phyloP scores from a whole-genome alignment of 2,329 filamentous ascomycete genomes.

The Aspergillus japonicus region DNA sequence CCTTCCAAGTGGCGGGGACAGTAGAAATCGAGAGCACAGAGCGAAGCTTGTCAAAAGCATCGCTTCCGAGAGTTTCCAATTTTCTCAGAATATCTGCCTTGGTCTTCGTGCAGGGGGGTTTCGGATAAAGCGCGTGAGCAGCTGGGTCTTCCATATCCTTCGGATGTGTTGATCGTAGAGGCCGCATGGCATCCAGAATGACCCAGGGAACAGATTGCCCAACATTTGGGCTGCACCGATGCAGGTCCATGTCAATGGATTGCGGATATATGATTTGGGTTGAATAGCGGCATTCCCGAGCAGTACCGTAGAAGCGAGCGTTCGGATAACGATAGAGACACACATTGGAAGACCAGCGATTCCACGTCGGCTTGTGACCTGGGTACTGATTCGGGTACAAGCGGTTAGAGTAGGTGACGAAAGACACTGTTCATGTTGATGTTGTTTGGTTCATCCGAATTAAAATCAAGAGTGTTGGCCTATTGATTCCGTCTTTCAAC shows the following conservation, averaged over 20 bases:
- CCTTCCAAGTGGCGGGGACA: neutral
- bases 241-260: neutral
- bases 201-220: neutral
- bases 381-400: neutral
- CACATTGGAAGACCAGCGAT: slow-evolving; percentile 7
- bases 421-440: neutral
- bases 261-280: slow-evolving; percentile 13
- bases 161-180: neutral
- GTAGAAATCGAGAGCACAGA: neutral
- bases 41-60: neutral
- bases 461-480: slow-evolving; percentile 1
- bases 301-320: slow-evolving; percentile 11
- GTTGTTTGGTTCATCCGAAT: neutral
- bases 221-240: neutral
- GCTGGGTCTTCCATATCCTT: neutral
- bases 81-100: neutral
- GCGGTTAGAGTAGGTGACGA: slow-evolving; percentile 1
- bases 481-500: slow-evolving; percentile 27
- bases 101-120: neutral
- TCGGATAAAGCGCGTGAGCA: neutral
- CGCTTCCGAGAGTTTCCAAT: neutral
- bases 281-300: slow-evolving; percentile 15
- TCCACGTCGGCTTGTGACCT: neutral
- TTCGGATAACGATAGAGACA: slow-evolving; percentile 5
- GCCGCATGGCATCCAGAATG: neutral